Percentiles rank a stretch among this genome's conserved stretches.
Conservation (phyloP, 345 rosid species). For the Populus alba region DNA sequence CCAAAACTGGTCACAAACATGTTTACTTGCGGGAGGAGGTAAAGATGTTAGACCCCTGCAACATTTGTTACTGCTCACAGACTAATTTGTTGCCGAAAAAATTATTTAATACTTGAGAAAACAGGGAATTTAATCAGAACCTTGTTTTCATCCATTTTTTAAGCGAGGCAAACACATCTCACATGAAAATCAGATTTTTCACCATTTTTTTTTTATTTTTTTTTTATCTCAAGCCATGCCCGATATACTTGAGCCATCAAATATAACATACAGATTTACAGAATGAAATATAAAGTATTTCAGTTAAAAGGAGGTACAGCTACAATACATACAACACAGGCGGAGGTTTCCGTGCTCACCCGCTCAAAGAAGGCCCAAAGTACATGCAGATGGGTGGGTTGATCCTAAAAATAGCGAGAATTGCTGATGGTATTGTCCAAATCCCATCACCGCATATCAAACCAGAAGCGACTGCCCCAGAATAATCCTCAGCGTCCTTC, state of each 20-base stretch:
- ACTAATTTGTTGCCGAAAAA: background rate
- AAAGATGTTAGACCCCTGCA: background rate
- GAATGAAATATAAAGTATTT: background rate
- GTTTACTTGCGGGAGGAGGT: background rate
- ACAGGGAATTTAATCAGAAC: too few species aligned
- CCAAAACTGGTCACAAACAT: background rate
- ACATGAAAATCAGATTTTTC: too few species aligned
- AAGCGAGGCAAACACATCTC: too few species aligned
- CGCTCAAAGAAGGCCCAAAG: conserved; percentile 59
- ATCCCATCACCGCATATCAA: conserved; percentile 88
- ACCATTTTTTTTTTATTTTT: too few species aligned
- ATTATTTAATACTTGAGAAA: background rate
- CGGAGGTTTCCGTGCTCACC: conserved; percentile 26
- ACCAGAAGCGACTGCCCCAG: conserved; percentile 88
- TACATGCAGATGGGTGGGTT: conserved; percentile 93
- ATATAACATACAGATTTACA: too few species aligned
- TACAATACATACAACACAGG: conserved; percentile 14
- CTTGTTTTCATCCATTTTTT: too few species aligned
- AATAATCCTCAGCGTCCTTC: conserved; percentile 71
- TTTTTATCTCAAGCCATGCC: too few species aligned
- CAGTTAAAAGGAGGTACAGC: background rate
- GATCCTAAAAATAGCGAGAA: conserved; percentile 80
- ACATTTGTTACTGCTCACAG: too few species aligned
- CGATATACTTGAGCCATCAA: too few species aligned
- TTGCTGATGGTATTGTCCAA: conserved; percentile 87